Base-by-base conservation (phyloP, 1,284 basidiomycete species). In the Cystobasidium pallidum region DNA sequence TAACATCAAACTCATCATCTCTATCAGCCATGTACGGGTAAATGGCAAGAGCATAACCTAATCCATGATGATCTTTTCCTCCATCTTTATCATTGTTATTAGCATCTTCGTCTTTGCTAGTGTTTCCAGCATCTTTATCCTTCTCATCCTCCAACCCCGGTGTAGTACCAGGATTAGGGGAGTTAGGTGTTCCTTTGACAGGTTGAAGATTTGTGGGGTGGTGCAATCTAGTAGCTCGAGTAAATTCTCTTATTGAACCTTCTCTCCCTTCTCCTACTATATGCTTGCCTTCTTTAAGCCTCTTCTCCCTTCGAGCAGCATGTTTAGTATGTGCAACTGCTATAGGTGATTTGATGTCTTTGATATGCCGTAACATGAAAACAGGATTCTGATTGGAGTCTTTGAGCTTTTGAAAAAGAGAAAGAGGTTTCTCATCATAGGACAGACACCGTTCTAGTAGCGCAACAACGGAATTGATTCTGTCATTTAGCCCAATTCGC, bases 361-460 rank as follows among this genome's bases (percentile, higher is more conserved):
- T 94, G 80, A 99, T 96, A 78, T 98, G 94, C 72, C 97, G 91
- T 49, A 99, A 87, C 93, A 98, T 98, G 82, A 99, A 99, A 11
- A 97, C 94, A 0, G 96, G 94, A 75, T 94, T 94, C 83, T 97
- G 96, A 80, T 94, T 93, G 3, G 89, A 88, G 77, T 99, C 96
- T 81, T 99, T 99, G 61, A 99, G 86, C 80, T 91, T 93, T 81
- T 99, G 95, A 84, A 98, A 98, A 41, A 99, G 87, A 43, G 98
- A 84, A 55, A 99, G 84, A 0, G 96, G 96, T 80, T 98, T 98
- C 82, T 99, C 96, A 78, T 99, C 96, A 78, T 96, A 98, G 78
- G 91, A 91, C 72, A 99, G 82, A 83, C 96, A 99, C 36, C 96
- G 88, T 80, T 99, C 96, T 83, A 8, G 15, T 45, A 3, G n/a